Evolutionary conservation across 2,329 filamentous ascomycete species (phyloP), one percentile per base, ranked within the genome.

Genomic region (Mycosphaerella sp.): DNA sequence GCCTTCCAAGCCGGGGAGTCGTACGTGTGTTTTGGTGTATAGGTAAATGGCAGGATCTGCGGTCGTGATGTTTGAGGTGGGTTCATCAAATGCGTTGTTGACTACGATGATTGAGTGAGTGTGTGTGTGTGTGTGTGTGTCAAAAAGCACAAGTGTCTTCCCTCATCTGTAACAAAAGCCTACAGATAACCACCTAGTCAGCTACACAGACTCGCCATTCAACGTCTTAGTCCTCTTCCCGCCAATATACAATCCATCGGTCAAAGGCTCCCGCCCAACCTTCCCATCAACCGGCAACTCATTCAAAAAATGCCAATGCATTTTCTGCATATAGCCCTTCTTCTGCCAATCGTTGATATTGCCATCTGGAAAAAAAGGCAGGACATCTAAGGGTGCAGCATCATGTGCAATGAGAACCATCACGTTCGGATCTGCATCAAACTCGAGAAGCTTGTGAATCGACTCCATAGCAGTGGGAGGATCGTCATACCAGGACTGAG

Each of bases 231-330:
- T 45, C 39, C 41, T 52, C 53, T 55, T 59, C 4, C 56, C 59
- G 36, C 52, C 46, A 25, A 16, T 28, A 45, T 59, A 61, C 16
- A 61, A 41, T 10, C 59, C 59, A 53, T 61, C 59, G 1, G 51
- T 43, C 40, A 59, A 39, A 32, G 55, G 39, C 7, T 45, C 52
- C 17, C 49, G 45, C 1, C 37, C 48, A 5, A 34, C 30, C 21
- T 55, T 50, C n/a, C 59, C 55, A 12, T 56, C 49, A 8, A 47
- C 49, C 12, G 59, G 59, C 44, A 61, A 36, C 52, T 61, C 59
- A 36, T 59, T 58, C 25, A 61, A 49, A 43, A 61, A 61, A 36
- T 58, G 44, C 59, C 59, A 61, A 47, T 59, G 57, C 54, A 59
- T 58, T 30, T 37, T 41, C 52, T 55, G 53, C 46, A 59, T 59